Evolutionary conservation across 1,284 basidiomycete species (phyloP), one percentile per base, ranked within the genome.

Genomic region (Boletus semigastroideus): DNA sequence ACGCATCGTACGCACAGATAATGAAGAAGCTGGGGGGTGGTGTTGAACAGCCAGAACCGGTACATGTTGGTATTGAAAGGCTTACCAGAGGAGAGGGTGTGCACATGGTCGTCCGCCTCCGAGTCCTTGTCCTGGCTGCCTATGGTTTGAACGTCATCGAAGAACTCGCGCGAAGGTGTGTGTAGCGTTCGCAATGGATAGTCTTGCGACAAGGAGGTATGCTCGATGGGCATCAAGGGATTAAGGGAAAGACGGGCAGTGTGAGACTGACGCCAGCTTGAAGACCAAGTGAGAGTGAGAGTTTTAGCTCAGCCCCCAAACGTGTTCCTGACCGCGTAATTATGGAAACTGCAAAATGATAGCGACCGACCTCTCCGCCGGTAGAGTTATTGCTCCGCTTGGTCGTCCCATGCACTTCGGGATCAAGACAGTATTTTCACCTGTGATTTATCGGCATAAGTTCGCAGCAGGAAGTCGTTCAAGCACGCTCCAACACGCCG

Each of bases 71-170:
- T 22, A 3, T 22, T 5, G 46, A 17, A 40, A 36, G 37, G 55
- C 65, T 1, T 33, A 67, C 68, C 59, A 50, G 52, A 55, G 19
- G 22, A 54, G 16, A 67, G 36, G 1, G 56, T 31, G 20, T 20
- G 60, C n/a, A 64, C 45, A 31, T 51, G 52, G 30, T 44, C 42
- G 2, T 17, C 53, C 2, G 42, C 9, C 36, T 60, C 63, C 13
- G 57, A 46, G 2, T 67, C 68, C 25, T 70, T 69, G 38, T 62
- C 66, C 48, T 62, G 60, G 25, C 53, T 64, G 11, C 43, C 49
- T 14, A 62, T 52, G 17, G 59, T 53, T 10, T 37, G 48, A 22
- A 52, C 41, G 4, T 68, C 58, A 6, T 46, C 25, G 4, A 52
- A 54, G 14, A 50, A 56, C 12, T 58, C 56, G 38, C 34, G 12